phyloP scores from a whole-genome alignment of 345 rosid species.

The Abelmoschus esculentus region DNA sequence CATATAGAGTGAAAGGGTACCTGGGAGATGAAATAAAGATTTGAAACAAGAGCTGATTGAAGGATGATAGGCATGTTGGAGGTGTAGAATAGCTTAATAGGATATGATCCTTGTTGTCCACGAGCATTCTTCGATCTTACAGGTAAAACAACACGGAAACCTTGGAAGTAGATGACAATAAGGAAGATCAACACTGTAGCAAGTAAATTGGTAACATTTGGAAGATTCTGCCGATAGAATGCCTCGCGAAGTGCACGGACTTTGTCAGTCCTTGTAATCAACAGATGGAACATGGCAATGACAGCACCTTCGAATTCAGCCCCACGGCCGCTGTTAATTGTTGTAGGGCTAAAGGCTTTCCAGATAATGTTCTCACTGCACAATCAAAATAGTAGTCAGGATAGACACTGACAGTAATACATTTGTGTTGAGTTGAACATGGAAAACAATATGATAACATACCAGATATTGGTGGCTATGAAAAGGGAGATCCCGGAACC shows the following conservation, averaged over 20 bases:
- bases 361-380: constrained; percentile 69
- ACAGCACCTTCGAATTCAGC: constrained; percentile 83
- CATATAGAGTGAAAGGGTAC: constrained; percentile 17
- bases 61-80: constrained; percentile 81
- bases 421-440: background rate
- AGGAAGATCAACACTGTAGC: constrained; percentile 58
- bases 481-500: constrained; percentile 70
- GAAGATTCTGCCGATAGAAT: constrained; percentile 66
- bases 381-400: background rate
- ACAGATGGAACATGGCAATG: constrained; percentile 57
- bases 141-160: constrained; percentile 62
- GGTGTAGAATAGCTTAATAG: constrained; percentile 69
- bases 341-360: constrained; percentile 74
- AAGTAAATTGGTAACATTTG: constrained; percentile 68
- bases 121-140: constrained; percentile 73
- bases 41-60: constrained; percentile 70
- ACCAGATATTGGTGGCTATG: constrained; percentile 71
- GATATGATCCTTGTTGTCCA: constrained; percentile 74
- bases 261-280: constrained; percentile 53
- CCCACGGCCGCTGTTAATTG: constrained; percentile 65
- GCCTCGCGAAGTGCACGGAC: constrained; percentile 65
- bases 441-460: constrained; percentile 7
- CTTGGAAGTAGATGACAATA: constrained; percentile 67
- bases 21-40: constrained; percentile 22
- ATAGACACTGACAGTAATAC: background rate